Evolutionary conservation across 768 basidiomycete genomes (phyloP).

Genomic region (Mycena epipterygia): DNA sequence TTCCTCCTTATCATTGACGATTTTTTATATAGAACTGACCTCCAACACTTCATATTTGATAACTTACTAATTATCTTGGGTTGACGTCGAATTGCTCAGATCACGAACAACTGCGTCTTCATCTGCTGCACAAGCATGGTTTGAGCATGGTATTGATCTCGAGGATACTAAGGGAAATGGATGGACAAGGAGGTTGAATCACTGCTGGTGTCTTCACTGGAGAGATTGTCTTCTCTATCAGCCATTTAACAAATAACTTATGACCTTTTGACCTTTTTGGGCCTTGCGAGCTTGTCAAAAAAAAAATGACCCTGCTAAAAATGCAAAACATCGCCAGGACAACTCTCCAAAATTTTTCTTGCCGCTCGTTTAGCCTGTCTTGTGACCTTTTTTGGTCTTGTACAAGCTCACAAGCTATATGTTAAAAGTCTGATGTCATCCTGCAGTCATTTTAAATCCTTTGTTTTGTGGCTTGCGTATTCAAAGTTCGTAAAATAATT

Average conservation of each 20-base stretch:
- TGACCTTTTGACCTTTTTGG: too few species aligned
- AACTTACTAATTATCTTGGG: conserved; percentile 24
- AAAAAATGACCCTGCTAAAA: too few species aligned
- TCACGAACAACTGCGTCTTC: conserved; percentile 93
- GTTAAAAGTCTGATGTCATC: too few species aligned
- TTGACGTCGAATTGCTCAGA: conserved; percentile 60
- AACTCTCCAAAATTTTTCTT: too few species aligned
- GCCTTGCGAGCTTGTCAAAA: too few species aligned
- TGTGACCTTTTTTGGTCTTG: too few species aligned
- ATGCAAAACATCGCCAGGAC: too few species aligned
- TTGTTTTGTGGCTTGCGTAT: conserved; percentile 77
- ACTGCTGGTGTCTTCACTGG: conserved; percentile 94
- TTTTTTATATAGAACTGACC: conserved; percentile 73
- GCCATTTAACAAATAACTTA: too few species aligned
- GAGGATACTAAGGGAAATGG: conserved; percentile 81
- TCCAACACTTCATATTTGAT: conserved; percentile 90
- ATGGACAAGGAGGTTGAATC: conserved; percentile 88
- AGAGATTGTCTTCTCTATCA: conserved; percentile 72
- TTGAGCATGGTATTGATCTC: conserved; percentile 95
- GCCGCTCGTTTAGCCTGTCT: too few species aligned
- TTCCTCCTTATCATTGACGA: conserved; percentile 25
- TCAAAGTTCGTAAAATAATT: conserved; percentile 75
- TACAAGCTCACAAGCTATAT: too few species aligned
- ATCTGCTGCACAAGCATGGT: conserved; percentile 92
- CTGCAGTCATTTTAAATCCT: conserved; percentile 41